Conservation (phyloP, 176 grass and related monocot genomes). For the Musa beccarii region DNA sequence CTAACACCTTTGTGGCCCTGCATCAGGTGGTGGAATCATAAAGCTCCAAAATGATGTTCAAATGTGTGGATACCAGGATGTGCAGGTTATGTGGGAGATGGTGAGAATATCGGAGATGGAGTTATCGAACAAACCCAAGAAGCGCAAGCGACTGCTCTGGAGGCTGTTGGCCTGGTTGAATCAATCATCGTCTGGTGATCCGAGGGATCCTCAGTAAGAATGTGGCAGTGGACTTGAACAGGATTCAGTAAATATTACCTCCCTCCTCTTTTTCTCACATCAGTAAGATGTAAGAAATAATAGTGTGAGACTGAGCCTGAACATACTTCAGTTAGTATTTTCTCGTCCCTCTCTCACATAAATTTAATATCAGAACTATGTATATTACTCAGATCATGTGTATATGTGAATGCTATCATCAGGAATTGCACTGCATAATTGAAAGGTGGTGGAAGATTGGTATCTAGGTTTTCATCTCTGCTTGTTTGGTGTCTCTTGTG, state of each 20-base stretch:
- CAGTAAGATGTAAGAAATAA: neutral
- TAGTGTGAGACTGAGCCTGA: neutral
- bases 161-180: neutral
- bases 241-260: neutral
- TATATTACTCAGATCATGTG: neutral
- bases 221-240: neutral
- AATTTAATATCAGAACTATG: neutral
- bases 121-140: neutral
- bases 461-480: neutral
- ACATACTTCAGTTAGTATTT: neutral
- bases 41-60: slow-evolving; percentile 8
- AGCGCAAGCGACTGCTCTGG: neutral
- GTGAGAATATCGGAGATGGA: slow-evolving; percentile 1
- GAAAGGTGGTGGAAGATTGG: slow-evolving; percentile 1
- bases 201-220: neutral
- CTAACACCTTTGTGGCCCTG: neutral
- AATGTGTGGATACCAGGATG: slow-evolving; percentile 16
- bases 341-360: neutral
- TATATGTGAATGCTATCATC: neutral
- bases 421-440: slow-evolving; percentile 3
- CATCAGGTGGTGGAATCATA: neutral
- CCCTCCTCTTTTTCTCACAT: neutral
- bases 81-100: slow-evolving; percentile 15
- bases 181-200: neutral
- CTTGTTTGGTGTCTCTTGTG: neutral